phyloP scores from a whole-genome alignment of 345 rosid species.

The Brassica cretica region DNA sequence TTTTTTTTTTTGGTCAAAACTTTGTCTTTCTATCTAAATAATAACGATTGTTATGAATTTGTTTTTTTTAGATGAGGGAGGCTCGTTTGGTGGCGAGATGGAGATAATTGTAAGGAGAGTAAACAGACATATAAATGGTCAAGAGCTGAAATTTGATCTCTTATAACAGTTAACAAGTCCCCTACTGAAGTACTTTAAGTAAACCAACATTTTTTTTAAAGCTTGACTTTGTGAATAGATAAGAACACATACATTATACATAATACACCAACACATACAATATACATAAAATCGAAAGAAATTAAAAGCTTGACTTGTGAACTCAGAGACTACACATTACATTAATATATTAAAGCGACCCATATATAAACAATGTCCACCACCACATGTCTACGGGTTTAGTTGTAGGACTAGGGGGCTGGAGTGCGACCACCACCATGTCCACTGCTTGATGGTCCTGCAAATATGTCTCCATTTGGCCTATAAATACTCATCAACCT shows the following conservation, averaged over 20 bases:
- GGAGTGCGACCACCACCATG: constrained; percentile 15
- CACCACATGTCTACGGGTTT: neutral
- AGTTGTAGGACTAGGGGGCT: neutral
- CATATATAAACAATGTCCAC: neutral
- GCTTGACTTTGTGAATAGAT: neutral
- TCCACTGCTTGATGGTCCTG: constrained; percentile 8
- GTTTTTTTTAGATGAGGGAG: too few relatives aligned
- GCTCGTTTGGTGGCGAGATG: too few relatives aligned
- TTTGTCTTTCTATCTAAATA: too few relatives aligned
- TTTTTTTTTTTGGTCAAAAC: too few relatives aligned
- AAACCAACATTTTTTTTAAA: neutral
- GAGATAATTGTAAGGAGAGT: too few relatives aligned
- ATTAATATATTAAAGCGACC: neutral
- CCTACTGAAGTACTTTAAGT: neutral
- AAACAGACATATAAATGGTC: too few relatives aligned
- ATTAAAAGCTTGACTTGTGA: neutral
- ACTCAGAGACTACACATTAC: neutral
- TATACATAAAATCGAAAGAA: neutral
- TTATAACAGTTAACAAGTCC: neutral
- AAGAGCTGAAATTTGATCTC: too few relatives aligned
- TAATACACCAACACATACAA: neutral
- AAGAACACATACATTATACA: neutral
- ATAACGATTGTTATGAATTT: too few relatives aligned
- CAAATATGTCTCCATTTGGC: constrained; percentile 3
- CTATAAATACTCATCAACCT: constrained; percentile 1